Percentiles rank a stretch among this genome's conserved stretches.
Evolutionary conservation across 495 filamentous ascomycete genomes (phyloP).

Genomic region (Lindgomyces ingoldianus): DNA sequence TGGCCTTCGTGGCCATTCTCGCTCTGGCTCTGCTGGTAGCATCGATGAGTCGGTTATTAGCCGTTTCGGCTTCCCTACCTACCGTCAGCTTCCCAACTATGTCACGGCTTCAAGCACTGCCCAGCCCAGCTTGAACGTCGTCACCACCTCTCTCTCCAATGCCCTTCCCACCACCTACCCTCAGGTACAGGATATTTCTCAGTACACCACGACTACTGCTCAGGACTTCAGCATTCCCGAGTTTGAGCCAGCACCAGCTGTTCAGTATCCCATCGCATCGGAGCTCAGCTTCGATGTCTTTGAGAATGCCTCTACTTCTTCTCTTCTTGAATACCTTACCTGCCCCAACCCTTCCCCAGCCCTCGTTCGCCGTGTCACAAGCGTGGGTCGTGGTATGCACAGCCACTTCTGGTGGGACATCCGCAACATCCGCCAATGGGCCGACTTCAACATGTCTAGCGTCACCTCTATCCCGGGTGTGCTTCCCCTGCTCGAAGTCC

Average conservation of each 20-base stretch:
- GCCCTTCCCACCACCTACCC: slow-evolving; percentile 12
- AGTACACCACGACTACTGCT: slow-evolving; percentile 12
- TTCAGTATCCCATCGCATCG: slow-evolving; percentile 44
- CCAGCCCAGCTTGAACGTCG: slow-evolving; percentile 30
- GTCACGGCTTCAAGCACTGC: slow-evolving; percentile 44
- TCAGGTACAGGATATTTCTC: slow-evolving; percentile 31
- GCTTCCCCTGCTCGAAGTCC: slow-evolving; percentile 68
- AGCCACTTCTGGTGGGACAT: slow-evolving; percentile 95
- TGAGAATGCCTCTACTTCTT: slow-evolving; percentile 57
- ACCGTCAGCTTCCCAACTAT: slow-evolving; percentile 74
- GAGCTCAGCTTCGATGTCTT: slow-evolving; percentile 47
- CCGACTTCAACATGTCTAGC: slow-evolving; percentile 68
- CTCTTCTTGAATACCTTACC: slow-evolving; percentile 75
- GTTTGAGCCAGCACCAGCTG: slow-evolving; percentile 47
- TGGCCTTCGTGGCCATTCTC: slow-evolving; percentile 46
- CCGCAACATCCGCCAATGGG: slow-evolving; percentile 81
- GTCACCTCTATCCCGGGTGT: slow-evolving; percentile 75
- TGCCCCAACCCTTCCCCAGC: slow-evolving; percentile 75
- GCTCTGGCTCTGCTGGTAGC: slow-evolving; percentile 59
- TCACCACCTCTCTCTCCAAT: slow-evolving; percentile 31
- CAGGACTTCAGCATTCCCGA: slow-evolving; percentile 47
- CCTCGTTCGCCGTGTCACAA: slow-evolving; percentile 77
- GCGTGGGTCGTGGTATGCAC: slow-evolving; percentile 67
- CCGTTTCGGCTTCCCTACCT: slow-evolving; percentile 77
- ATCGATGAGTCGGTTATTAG: slow-evolving; percentile 66